Evolutionary conservation across 2,329 filamentous ascomycete species (phyloP), one percentile per base, ranked within the genome.

Genomic region (Alternaria atra): DNA sequence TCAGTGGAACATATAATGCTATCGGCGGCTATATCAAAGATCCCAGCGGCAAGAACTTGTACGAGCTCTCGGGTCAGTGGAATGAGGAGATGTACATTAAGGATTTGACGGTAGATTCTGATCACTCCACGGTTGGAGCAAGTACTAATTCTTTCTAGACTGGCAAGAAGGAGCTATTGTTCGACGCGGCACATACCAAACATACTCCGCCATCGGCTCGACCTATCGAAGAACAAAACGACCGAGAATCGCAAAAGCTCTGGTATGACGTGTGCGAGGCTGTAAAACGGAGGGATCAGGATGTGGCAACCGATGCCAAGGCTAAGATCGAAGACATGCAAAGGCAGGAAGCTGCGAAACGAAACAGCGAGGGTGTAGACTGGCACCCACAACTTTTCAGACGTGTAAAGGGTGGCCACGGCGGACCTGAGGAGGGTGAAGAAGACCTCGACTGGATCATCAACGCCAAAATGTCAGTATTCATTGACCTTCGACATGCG

Each of bases 361-460:
- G 95, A 71, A 87, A 87, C 32, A 90, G 93, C 48, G 89, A 94
- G 10, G 90, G 90, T 12, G 83, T 93, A 7, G 92, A 97, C 65
- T 99, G 95, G 95, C 87, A 89, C 34, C 94, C 95, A 1, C 89
- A 89, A 65, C 85, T 98, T 12, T 99, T 99, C 84, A 87, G 93
- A 61, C 82, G 82, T 48, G 90, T 96, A 10, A 85, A 87, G 44
- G 89, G 89, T 25, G 91, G 90, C 1, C 88, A 89, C 2, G 90
- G 89, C 32, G 89, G 89, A 1, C 76, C 85, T 4, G 91, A 95
- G 65, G 90, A 94, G 75, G 92, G 91, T 29, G 91, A 96, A 77
- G 93, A 96, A 75, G 92, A 92, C 67, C 82, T 99, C 30, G 95
- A 98, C 79, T 99, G 93, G 92, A 94, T 98, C 73, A 91, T 99